Conservation (phyloP, 805 yeast species). For the Cyberlindnera lachancei region DNA sequence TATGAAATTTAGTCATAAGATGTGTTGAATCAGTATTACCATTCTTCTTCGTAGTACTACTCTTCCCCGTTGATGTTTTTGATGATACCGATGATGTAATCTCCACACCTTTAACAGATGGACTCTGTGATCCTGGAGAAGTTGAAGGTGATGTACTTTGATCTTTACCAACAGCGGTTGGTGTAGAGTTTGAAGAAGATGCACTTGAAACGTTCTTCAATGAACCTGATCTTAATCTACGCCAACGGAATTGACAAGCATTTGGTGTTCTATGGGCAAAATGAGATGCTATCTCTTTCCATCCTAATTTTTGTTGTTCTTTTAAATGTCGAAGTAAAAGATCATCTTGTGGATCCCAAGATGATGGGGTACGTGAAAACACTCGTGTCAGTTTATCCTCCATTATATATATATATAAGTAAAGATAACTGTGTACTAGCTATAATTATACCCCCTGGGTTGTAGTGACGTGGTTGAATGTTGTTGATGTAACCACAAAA, state of each 20-base stretch:
- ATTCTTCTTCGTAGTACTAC: too few relatives aligned
- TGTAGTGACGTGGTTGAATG: too few relatives aligned
- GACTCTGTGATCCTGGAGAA: slow-evolving; percentile 6
- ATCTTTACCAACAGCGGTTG: slow-evolving; percentile 5
- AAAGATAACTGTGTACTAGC: too few relatives aligned
- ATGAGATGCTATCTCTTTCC: slow-evolving; percentile 81
- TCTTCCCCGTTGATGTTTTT: too few relatives aligned
- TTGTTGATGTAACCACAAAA: too few relatives aligned
- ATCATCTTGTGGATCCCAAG: slow-evolving; percentile 81
- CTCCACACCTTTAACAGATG: too few relatives aligned
- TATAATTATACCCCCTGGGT: too few relatives aligned
- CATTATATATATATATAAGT: not conserved
- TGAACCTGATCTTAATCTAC: slow-evolving; percentile 49
- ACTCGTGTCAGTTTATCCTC: slow-evolving; percentile 18
- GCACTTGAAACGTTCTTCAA: slow-evolving; percentile 21
- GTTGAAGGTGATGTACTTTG: slow-evolving; percentile 10
- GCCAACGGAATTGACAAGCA: slow-evolving; percentile 88
- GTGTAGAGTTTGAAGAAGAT: slow-evolving; percentile 6
- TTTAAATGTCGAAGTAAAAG: slow-evolving; percentile 63
- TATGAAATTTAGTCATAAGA: not conserved
- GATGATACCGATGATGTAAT: too few relatives aligned
- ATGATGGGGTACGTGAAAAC: slow-evolving; percentile 36
- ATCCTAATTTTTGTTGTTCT: slow-evolving; percentile 77
- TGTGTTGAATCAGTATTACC: too few relatives aligned
- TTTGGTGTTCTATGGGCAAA: slow-evolving; percentile 79